Percentiles rank a stretch among this genome's conserved stretches.
These are phyloP conservation scores for Chloranthus sessilifolius DNA, from an alignment of 164 flowering plant genomes.

Conservation along the genomic window DNA sequence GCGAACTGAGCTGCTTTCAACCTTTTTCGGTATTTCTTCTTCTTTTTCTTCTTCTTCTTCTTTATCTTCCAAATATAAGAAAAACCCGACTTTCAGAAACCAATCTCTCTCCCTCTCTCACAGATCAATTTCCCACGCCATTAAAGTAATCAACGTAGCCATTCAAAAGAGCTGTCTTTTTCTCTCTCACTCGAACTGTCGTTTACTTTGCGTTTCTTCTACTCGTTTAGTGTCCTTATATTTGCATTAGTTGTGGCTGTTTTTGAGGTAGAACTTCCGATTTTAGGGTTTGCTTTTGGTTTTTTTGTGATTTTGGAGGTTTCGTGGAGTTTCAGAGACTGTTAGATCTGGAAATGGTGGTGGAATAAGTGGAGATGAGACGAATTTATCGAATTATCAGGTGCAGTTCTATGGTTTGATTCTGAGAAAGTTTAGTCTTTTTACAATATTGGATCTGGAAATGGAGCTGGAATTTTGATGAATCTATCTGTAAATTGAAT, in stretches of 20 bases:
- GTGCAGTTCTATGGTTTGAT: background rate
- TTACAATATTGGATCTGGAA: background rate
- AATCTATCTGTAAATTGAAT: background rate
- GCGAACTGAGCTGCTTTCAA: background rate
- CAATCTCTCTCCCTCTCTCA: no score
- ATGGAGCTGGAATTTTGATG: slow-evolving; percentile 4
- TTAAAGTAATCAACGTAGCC: no score
- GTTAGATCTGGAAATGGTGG: background rate
- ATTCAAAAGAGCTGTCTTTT: no score
- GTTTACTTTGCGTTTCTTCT: background rate
- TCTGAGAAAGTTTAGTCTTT: background rate
- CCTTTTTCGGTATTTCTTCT: background rate
- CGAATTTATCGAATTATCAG: background rate
- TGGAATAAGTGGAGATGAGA: background rate
- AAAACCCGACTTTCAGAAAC: no score
- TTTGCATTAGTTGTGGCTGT: no score
- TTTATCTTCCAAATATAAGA: no score
- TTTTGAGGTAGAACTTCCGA: no score
- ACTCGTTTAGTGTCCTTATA: no score
- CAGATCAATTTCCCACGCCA: no score
- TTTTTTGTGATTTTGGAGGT: background rate
- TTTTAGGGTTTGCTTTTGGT: no score
- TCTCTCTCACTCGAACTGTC: slow-evolving; percentile 6
- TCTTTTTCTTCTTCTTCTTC: background rate
- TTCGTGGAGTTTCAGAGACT: background rate